Base-by-base conservation (phyloP, 257 asterid genomes). In the Nicotiana obtusifolia region DNA sequence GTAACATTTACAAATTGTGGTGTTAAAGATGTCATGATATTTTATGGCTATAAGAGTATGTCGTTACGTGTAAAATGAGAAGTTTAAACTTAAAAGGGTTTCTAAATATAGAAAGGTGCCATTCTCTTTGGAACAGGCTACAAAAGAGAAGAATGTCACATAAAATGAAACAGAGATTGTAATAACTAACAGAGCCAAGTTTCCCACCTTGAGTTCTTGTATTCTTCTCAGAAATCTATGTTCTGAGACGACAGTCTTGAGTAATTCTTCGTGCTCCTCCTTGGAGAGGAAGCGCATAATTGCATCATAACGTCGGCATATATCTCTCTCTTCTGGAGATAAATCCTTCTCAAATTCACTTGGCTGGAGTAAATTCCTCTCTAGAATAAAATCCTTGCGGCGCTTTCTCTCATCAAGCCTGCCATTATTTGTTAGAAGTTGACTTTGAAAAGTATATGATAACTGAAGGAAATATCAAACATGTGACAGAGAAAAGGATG, bases 351-450 rank as follows among this genome's bases (percentile, higher is more conserved):
- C 89, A 60, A 91, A 89, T 82, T 89, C 86, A 87, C 82, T 87
- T 62, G 95, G 92, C 80, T 89, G 83, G 66, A 94, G 90, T 84
- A 94, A 86, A 82, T 91, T 89, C 87, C 97, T 90, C 67, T 90
- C 97, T 69, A 90, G 82, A 88, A 92, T 88, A 82, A 94, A 94
- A 86, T 91, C 92, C 84, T 93, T 93, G 84, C 98, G 90, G 53
- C 94, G 90, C 84, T 92, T 89, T 83, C 98, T 91, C 92, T 93
- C 98, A 79, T 90, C 94, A 80, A 93, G 96, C 89, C 98, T 93
- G 92, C 80, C 84, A 87, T 83, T 41, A 84, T 77, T 22, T 56
- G 53, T 66, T 77, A 44, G 26, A 80, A 59, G 31, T 69, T 28
- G 77, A 83, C 75, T 65, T 57, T 56, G 8, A 61, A 67, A 30